Evolutionary conservation across 139 green algal species (phyloP).

Genomic region (Chlamydomonas eustigma): DNA sequence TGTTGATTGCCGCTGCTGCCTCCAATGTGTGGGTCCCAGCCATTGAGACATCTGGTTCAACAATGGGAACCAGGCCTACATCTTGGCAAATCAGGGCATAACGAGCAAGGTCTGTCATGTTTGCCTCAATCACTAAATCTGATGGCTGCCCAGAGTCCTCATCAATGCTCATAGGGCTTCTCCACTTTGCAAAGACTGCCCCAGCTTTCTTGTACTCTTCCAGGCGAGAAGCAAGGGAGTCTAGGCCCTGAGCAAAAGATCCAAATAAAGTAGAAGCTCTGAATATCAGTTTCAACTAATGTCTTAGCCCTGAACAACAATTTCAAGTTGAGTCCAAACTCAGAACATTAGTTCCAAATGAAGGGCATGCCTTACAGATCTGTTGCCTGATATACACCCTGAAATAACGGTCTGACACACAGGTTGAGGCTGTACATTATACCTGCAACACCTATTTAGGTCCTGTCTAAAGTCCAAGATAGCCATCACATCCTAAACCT

Average conservation of each 20-base stretch:
- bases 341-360: no score
- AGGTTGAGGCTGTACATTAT: no score
- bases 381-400: no score
- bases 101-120: conserved; percentile 51
- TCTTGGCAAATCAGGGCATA: conserved; percentile 56
- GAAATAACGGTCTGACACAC: no score
- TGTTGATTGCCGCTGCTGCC: conserved; percentile 39
- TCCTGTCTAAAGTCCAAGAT: no score
- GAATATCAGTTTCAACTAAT: no score
- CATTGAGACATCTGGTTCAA: conserved; percentile 53
- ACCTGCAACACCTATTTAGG: no score
- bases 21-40: conserved; percentile 45
- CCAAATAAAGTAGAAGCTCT: no score
- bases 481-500: no score
- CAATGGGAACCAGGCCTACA: conserved; percentile 49
- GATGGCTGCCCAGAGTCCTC: conserved; percentile 39
- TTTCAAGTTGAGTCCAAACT: no score
- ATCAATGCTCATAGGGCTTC: conserved; percentile 44
- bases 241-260: conserved; percentile 29
- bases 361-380: no score
- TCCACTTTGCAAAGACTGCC: conserved; percentile 50
- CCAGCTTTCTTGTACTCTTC: conserved; percentile 43
- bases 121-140: conserved; percentile 48
- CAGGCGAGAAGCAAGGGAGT: conserved; percentile 41
- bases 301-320: no score